Base-by-base conservation (phyloP, 2,329 filamentous ascomycete genomes). In the Boeremia lycopersici region DNA sequence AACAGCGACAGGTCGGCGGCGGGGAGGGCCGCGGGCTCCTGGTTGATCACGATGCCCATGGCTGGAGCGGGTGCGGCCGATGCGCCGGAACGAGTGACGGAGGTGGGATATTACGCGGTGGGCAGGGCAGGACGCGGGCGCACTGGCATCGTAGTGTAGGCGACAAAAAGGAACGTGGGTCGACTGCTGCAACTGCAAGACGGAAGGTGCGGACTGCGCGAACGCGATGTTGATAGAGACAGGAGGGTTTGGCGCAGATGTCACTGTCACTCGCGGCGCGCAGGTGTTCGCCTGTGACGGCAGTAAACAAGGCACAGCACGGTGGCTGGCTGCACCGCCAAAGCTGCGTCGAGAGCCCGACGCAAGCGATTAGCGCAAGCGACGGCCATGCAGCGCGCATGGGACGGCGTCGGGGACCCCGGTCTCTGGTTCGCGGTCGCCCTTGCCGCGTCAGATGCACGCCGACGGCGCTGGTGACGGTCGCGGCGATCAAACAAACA, bases 1-100 rank as follows among this genome's bases (percentile, higher is more conserved):
- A 96, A 98, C 69, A 97, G 89, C 71, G 86, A 87, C 75, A 97
- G 85, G 74, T 89, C 84, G 75, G 93, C 89, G 74, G 89, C 83
- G 75, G 90, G 88, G 75, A 96, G 83, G 71, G 86, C 79, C 50
- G 83, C 86, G 80, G 92, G 84, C 77, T 91, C 88, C 64, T 88
- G 86, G 68, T 86, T 89, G 75, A 93, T 84, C 79, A 89, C 86
- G 80, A 93, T 90, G 35, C 51, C 51, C 92, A 96, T 96, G 78
- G 78, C 82, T 63, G 47, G 51, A 30, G 45, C 34, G 39, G 43
- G 35, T 36, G 54, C 38, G 35, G 40, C 29, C 46, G 51, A 41
- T 61, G 64, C 53, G 64, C 52, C 42, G 48, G 68, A 72, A 71
- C 64, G 69, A 74, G 65, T 60, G 71, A 68, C 68, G 51, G 48